Base-by-base conservation (phyloP, 331 rosid genomes). In the Ulmus americana region DNA sequence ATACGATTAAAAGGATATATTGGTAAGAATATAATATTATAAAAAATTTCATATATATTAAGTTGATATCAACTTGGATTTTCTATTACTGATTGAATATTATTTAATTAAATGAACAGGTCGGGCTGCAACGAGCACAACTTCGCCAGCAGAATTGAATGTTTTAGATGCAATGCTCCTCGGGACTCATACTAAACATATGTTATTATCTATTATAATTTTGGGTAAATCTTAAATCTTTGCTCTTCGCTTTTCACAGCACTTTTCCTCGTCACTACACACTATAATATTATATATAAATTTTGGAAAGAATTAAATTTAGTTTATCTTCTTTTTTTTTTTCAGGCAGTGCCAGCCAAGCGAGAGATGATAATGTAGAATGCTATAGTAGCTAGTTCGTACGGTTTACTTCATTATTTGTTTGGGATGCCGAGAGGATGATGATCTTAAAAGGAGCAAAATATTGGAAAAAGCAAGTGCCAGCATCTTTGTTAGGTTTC, bases 91-190 rank as follows among this genome's bases (percentile, higher is more conserved):
- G 35, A 28, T 28, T 2, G 35, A 28, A 3, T 28, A 2, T 28
- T 28, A 20, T 28, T 28, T 28, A 2, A 28, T 28, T 28, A 28
- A 28, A 28, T 71, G 70, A 38, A 57, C 79, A 92, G 98, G 83
- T 82, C 75, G 59, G 97, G 96, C 41, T 92, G 98, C 86, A 92
- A 88, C 76, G 97, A 92, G 67, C 97, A 92, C 79, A 92, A 92
- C 83, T 92, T 92, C 69, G 97, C 97, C 0, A 92, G 90, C 85
- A 69, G 97, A 86, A 86, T 82, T 76, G 97, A 92, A 70, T 92
- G 97, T 59, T 92, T 92, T 75, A 88, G 89, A 85, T 92, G 97
- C 94, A 88, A 79, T 67, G 97, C 97, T 44, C 97, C 96, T 47
- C 87, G 95, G 77, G 97, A 92, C 80, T 76, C 85, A 12, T 86